A percentile compares a stretch with the other conserved stretches of the same genome.
Conservation (phyloP, 345 rosid genomes). For the Linum lewisii region DNA sequence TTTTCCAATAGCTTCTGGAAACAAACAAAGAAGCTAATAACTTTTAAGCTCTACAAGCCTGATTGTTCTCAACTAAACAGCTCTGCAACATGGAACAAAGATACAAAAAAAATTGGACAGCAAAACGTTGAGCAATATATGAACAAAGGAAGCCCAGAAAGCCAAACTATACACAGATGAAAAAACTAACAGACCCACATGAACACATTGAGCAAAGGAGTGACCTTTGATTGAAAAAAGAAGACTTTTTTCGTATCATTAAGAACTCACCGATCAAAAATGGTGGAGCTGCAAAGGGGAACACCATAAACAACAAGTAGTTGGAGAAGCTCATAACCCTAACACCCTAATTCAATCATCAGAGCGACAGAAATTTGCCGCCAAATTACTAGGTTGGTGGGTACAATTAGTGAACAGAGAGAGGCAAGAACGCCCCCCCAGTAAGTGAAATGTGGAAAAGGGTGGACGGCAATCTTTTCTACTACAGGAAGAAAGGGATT, state of each 20-base stretch:
- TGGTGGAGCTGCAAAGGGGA: constrained; percentile 32
- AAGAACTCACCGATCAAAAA: constrained; percentile 33
- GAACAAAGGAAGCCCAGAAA: neutral
- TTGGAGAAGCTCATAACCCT: constrained; percentile 35
- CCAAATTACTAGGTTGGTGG: neutral
- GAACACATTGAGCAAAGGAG: constrained; percentile 16
- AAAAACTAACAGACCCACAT: neutral
- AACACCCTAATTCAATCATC: constrained; percentile 7
- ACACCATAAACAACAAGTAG: constrained; percentile 15
- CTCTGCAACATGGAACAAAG: too few relatives aligned
- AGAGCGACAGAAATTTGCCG: neutral
- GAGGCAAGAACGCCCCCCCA: neutral
- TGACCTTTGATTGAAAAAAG: neutral
- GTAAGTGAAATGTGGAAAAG: too few relatives aligned
- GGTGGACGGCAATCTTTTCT: neutral
- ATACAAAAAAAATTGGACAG: too few relatives aligned
- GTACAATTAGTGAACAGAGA: neutral
- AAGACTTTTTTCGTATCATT: too few relatives aligned
- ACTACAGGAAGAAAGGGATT: neutral
- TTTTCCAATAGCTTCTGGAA: too few relatives aligned
- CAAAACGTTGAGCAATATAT: too few relatives aligned
- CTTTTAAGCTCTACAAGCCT: too few relatives aligned
- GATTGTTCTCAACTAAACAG: too few relatives aligned
- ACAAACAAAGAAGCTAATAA: too few relatives aligned
- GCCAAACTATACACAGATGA: neutral